Evolutionary conservation across 176 grass and related monocot genomes (phyloP).

Genomic region (Carex myosuroides): DNA sequence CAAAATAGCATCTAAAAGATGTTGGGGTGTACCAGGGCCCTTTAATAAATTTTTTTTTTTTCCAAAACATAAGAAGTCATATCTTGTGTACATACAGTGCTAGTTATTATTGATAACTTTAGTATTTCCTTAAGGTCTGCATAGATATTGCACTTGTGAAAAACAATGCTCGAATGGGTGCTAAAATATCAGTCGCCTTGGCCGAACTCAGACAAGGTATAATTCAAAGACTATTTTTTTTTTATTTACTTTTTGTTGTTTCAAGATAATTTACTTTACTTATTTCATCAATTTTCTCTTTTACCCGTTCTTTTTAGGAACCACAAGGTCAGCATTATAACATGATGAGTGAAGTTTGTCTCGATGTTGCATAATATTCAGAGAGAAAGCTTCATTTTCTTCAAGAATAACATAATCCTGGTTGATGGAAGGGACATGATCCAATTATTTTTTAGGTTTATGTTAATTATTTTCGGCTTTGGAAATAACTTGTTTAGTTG

Average conservation of each 20-base stretch:
- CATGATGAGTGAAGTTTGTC: not conserved
- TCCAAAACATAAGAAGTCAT: not conserved
- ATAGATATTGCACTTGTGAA: slow-evolving; percentile 93
- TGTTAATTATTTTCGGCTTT: not conserved
- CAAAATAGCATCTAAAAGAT: no score
- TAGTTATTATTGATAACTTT: not conserved
- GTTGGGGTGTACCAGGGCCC: no score
- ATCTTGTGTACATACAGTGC: not conserved
- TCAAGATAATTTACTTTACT: not conserved
- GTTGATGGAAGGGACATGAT: not conserved
- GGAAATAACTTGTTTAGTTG: not conserved
- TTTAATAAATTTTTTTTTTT: no score
- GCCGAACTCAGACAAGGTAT: slow-evolving; percentile 36
- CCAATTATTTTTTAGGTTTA: not conserved
- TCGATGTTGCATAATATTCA: not conserved
- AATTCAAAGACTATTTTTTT: slow-evolving; percentile 17
- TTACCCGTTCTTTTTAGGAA: slow-evolving; percentile 27
- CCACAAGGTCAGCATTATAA: slow-evolving; percentile 43
- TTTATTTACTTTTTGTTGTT: not conserved
- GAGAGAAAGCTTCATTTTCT: not conserved
- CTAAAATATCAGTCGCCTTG: slow-evolving; percentile 64
- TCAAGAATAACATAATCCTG: not conserved
- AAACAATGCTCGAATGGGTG: slow-evolving; percentile 80
- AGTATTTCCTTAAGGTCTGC: slow-evolving; percentile 37
- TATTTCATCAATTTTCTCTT: not conserved